Base-by-base conservation (phyloP, 345 rosid genomes). In the Bruguiera sexangula region DNA sequence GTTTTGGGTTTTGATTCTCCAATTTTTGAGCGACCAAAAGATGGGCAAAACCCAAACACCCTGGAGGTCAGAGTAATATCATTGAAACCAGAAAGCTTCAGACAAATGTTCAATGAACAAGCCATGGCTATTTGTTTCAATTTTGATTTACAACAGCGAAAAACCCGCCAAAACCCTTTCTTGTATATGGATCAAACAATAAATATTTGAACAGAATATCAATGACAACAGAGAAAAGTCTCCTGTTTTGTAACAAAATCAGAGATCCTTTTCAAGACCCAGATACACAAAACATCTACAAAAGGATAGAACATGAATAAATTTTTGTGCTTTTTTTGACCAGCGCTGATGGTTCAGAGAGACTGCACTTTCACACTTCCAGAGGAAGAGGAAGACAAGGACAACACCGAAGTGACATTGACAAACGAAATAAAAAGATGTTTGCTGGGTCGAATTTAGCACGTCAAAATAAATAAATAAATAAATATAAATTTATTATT, bases 1-100 rank as follows among this genome's bases (percentile, higher is more conserved):
- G 63, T 70, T 50, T 69, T 69, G 2, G 82, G 61, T 57, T 70
- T 76, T 46, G 84, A 76, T 76, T 34, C 66, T 4, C 6, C 72
- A 8, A 69, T 59, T 36, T 31, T 69, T 26, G 64, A 61, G 63
- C 67, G 67, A 60, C 67, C 56, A 39, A 6, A 59, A 69, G 81
- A 75, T 39, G 71, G 51, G 62, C 36, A 67, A 63, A 81, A 60
- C 74, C 80, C 80, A 43, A 18, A 20, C 56, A 56, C 22, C 30
- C 53, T 78, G 57, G 78, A 69, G 61, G 67, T 22, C 16, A 20
- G 19, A 19, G 53, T 1, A 57, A 55, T 70, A 43, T 57, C 82
- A 36, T 69, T 66, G 50, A 71, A 62, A 54, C 78, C 79, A 76
- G 76, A 57, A 57, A 79, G 57, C 32, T 37, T 30, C 31, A 73